Percentiles rank a stretch among this genome's conserved stretches.
Conservation (phyloP, 345 rosid genomes). For the Arabidopsis suecica region DNA sequence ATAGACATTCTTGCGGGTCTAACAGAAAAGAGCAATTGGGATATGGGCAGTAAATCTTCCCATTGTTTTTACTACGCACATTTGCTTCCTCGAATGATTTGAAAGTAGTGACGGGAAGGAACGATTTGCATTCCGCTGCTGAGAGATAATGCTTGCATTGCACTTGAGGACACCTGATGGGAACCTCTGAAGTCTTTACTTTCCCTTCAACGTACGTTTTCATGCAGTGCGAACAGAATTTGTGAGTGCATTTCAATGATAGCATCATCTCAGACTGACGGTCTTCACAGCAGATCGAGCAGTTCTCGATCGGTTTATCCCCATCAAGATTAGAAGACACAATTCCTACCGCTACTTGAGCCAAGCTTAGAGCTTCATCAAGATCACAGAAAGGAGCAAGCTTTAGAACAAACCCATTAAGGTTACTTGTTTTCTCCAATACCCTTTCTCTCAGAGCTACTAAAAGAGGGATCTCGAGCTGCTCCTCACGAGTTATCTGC, state of each 20-base stretch:
- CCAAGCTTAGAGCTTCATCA: constrained; percentile 65
- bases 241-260: constrained; percentile 81
- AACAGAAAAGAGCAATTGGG: constrained; percentile 80
- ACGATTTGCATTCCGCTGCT: constrained; percentile 62
- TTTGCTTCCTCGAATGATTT: constrained; percentile 73
- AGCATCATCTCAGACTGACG: constrained; percentile 79
- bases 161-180: constrained; percentile 86
- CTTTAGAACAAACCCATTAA: constrained; percentile 72
- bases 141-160: constrained; percentile 82
- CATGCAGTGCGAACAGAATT: constrained; percentile 96
- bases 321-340: constrained; percentile 57
- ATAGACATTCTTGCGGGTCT: constrained; percentile 74
- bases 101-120: constrained; percentile 71
- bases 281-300: constrained; percentile 91
- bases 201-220: constrained; percentile 84
- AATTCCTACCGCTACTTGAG: constrained; percentile 83
- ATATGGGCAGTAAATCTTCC: constrained; percentile 85
- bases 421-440: constrained; percentile 61
- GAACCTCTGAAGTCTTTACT: constrained; percentile 76
- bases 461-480: constrained; percentile 68
- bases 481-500: constrained; percentile 67
- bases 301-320: constrained; percentile 57
- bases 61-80: constrained; percentile 51
- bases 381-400: constrained; percentile 61
- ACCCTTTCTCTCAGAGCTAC: constrained; percentile 80